Conservation (phyloP, 306 rosid genomes). For the Hippophae gyantsensis region DNA sequence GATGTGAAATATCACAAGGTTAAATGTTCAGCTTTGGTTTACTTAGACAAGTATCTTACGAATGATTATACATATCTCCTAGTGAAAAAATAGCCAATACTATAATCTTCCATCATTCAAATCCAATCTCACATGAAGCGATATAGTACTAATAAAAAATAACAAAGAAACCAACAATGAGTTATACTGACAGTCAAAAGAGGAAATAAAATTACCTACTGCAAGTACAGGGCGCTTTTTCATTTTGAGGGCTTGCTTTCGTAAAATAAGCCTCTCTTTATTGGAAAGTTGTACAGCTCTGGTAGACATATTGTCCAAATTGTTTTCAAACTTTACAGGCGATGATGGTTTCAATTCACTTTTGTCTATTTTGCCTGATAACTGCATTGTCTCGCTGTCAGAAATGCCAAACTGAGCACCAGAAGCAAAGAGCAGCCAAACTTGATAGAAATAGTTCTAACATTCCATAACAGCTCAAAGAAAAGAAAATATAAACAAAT, state of each 20-base stretch:
- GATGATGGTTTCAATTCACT: constrained; percentile 20
- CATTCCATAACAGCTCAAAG: constrained; percentile 6
- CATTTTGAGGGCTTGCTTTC: constrained; percentile 72
- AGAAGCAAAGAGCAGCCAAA: constrained; percentile 11
- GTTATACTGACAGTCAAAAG: constrained; percentile 11
- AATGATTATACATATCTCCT: no score
- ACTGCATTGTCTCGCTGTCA: constrained; percentile 20
- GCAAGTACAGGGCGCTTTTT: constrained; percentile 68
- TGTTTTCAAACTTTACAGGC: constrained; percentile 23
- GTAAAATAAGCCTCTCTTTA: constrained; percentile 70
- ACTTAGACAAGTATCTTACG: no score
- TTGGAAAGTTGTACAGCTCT: constrained; percentile 51
- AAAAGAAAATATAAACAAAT: constrained; percentile 8
- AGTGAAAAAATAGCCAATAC: no score
- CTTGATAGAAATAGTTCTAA: constrained; percentile 39
- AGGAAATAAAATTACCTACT: constrained; percentile 44
- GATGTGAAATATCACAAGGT: no score
- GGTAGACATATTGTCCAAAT: constrained; percentile 27
- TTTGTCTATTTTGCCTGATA: constrained; percentile 26
- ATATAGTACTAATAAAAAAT: constrained; percentile 2
- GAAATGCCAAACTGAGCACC: constrained; percentile 21
- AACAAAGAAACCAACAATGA: constrained; percentile 2
- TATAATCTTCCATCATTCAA: not conserved
- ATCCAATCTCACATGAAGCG: constrained; percentile 1
- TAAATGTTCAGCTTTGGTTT: no score